Evolutionary conservation across 2,329 filamentous ascomycete species (phyloP), one percentile per base, ranked within the genome.

Genomic region (Fusarium poae): DNA sequence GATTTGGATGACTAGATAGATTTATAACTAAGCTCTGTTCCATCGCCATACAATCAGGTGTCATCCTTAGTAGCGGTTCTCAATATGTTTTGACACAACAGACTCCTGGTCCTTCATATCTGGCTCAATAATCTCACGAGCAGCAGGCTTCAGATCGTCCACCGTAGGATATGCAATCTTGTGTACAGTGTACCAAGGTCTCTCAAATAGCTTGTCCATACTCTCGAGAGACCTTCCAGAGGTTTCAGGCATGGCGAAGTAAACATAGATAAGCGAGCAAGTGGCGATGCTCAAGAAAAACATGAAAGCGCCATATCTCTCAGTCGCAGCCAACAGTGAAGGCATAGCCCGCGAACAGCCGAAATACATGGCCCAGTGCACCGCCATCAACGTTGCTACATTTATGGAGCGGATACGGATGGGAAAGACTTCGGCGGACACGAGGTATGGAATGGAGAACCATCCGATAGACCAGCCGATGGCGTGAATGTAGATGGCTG

Each of bases 401-500:
- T 78, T 79, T 23, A 82, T 71, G 1, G 79, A 79, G 5, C 82
- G 78, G 16, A 83, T 80, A 2, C 78, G 74, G 0, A 82, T 73
- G 1, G 81, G 81, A 32, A 83, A 82, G 1, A 83, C 78, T 67
- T 84, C 82, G 1, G 82, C 79, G 4, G 78, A 80, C n/a, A 83
- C 76, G 4, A 83, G 72, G 52, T 84, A 83, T 6, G 81, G 81
- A 16, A 83, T 80, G 0, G 76, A 78, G 62, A 83, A 83, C 80
- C 80, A 84, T 1, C 82, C 82, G n/a, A 84, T 79, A 0, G 80
- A 81, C 80, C 81, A 83, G 1, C 78, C 81, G 7, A 82, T 72
- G 11, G 81, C 82, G 18, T 79, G 78, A 21, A 83, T 50, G 65
- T 82, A 84, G 6, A 84, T 82, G 29, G 79, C 78, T 0, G 79